Conservation (phyloP, 805 yeast species). For the Wickerhamomyces tratensis region DNA sequence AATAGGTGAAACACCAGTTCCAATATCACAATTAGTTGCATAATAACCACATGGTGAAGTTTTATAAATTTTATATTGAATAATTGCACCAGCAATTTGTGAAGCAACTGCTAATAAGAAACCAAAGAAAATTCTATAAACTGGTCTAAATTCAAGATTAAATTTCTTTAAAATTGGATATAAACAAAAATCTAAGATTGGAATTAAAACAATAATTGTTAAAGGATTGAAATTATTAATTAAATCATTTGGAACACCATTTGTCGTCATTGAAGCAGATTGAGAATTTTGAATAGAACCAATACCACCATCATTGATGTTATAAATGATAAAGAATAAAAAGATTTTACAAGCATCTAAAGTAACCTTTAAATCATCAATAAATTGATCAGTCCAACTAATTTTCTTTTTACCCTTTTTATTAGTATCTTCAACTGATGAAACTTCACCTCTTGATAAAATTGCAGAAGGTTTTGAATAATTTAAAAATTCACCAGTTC, state of each 20-base stretch:
- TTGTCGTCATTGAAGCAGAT: slow-evolving; percentile 65
- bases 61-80: slow-evolving; percentile 59
- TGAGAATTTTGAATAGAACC: slow-evolving; percentile 33
- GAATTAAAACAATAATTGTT: slow-evolving; percentile 69
- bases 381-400: slow-evolving; percentile 61
- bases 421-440: slow-evolving; percentile 6
- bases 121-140: slow-evolving; percentile 63
- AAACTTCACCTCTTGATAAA: slow-evolving; percentile 29
- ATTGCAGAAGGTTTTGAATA: slow-evolving; percentile 49
- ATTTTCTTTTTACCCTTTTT: slow-evolving; percentile 15
- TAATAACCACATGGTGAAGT: slow-evolving; percentile 66
- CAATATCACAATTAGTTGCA: slow-evolving; percentile 43
- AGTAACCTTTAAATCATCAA: slow-evolving; percentile 62
- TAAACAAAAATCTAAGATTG: slow-evolving; percentile 51
- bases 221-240: slow-evolving; percentile 69
- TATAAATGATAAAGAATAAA: slow-evolving; percentile 60
- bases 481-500: slow-evolving; percentile 34
- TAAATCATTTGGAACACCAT: slow-evolving; percentile 74
- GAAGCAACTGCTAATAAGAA: slow-evolving; percentile 49
- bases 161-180: slow-evolving; percentile 42
- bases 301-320: slow-evolving; percentile 64
- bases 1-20: slow-evolving; percentile 24
- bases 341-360: slow-evolving; percentile 67
- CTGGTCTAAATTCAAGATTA: slow-evolving; percentile 52
- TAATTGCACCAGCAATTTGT: slow-evolving; percentile 34